Evolutionary conservation across 768 basidiomycete species (phyloP), one percentile per base, ranked within the genome.

Genomic region (Galerina marginata): DNA sequence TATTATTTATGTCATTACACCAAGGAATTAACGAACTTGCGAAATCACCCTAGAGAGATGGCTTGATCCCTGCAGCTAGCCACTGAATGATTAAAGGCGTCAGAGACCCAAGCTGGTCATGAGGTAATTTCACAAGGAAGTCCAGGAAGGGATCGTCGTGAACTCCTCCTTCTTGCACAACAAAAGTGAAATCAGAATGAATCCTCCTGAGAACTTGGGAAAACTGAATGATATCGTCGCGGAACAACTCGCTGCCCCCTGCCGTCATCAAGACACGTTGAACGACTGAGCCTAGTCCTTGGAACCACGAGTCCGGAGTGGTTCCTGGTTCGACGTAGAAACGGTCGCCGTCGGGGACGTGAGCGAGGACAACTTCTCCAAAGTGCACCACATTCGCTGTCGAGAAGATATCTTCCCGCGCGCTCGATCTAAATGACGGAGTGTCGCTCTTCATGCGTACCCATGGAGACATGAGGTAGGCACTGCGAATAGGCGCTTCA

Each of bases 401-500:
- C 4, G 20, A 20, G 36, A 61, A 38, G 2, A 63, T 47, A 26
- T 66, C 65, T 12, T 47, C 37, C 6, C 36, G 11, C 2, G 53
- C 14, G 40, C 62, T 50, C 33, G 49, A 25, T 6, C n/a, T 39
- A 2, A 63, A 54, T 11, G 56, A 57, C 6, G 48, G 9, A 2
- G 65, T 16, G 38, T 59, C 37, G 59, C 63, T 49, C 53, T 62
- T 12, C 64, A 66, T 25, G 67, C 36, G 53, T 25, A 67, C 63
- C 72, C 72, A 73, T 1, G 72, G 75, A 2, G 76, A 78, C 65
- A 77, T 71, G 45, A 74, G 65, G 38, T 63, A 70, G 7, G 62
- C 64, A 7, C 71, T 66, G n/a, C 68, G 26, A 20, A 76, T 52
- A 10, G 69, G 69, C 0, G 57, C 52, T 6, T 61, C 37, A 16